These are phyloP conservation scores for Yamadazyma spencermartinsiae DNA, from an alignment of 1,139 yeast genomes.

Conservation along the genomic window DNA sequence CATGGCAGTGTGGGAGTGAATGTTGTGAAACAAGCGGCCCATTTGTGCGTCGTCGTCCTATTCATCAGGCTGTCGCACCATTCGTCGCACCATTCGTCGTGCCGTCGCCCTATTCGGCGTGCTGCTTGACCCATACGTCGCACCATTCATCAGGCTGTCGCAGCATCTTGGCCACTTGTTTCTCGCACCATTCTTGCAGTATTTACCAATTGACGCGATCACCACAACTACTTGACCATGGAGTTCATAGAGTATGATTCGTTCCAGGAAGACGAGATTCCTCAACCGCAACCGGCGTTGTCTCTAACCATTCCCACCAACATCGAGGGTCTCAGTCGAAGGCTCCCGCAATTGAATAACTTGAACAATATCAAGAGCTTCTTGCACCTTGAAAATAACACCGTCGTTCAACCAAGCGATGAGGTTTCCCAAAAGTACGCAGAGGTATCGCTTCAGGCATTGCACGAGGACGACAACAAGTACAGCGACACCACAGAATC, in stretches of 20 bases:
- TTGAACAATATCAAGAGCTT: slow-evolving; percentile 33
- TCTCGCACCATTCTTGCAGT: too few relatives aligned
- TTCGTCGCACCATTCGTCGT: too few relatives aligned
- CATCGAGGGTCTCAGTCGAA: slow-evolving; percentile 38
- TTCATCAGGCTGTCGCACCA: too few relatives aligned
- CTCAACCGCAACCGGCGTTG: slow-evolving; percentile 49
- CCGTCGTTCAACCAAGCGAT: slow-evolving; percentile 10
- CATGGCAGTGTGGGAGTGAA: too few relatives aligned
- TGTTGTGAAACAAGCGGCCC: too few relatives aligned
- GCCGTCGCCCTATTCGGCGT: too few relatives aligned
- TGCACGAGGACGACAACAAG: slow-evolving; percentile 16
- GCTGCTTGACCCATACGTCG: too few relatives aligned
- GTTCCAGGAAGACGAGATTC: slow-evolving; percentile 31
- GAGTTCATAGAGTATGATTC: slow-evolving; percentile 48
- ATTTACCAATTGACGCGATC: too few relatives aligned
- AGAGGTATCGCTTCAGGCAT: slow-evolving; percentile 23
- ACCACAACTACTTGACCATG: slow-evolving; percentile 27
- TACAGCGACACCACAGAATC: slow-evolving; percentile 5
- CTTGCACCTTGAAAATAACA: slow-evolving; percentile 19
- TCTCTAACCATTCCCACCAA: slow-evolving; percentile 44
- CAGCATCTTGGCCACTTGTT: too few relatives aligned
- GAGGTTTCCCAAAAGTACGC: slow-evolving; percentile 43
- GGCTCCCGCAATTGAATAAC: slow-evolving; percentile 34
- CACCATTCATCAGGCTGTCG: too few relatives aligned
- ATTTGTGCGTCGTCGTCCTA: too few relatives aligned